phyloP scores from a whole-genome alignment of 345 rosid species.

The Corchorus capsularis region DNA sequence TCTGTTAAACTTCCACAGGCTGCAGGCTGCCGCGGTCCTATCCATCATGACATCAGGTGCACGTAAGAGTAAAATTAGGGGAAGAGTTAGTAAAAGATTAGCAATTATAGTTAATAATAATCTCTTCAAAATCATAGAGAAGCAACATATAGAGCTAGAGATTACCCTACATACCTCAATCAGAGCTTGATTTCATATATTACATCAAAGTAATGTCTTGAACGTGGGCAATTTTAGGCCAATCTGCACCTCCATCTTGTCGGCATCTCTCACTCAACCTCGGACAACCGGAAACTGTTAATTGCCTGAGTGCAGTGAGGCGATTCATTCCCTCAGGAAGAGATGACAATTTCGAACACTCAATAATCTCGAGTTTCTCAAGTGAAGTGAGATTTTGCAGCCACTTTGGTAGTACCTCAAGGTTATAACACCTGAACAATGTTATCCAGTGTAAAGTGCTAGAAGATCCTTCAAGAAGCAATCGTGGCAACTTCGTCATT shows the following conservation, averaged over 20 bases:
- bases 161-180: too few relatives aligned
- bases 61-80: too few relatives aligned
- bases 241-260: background rate
- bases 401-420: constrained; percentile 3
- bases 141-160: too few relatives aligned
- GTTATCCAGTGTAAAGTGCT: background rate
- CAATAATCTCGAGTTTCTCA: background rate
- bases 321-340: background rate
- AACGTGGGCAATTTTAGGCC: too few relatives aligned
- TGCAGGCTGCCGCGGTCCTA: too few relatives aligned
- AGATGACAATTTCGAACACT: background rate
- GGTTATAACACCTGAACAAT: background rate
- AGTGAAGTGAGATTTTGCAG: background rate
- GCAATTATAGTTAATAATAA: too few relatives aligned
- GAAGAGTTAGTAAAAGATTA: too few relatives aligned
- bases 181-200: too few relatives aligned
- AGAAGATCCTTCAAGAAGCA: constrained; percentile 11
- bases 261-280: background rate
- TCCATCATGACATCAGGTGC: too few relatives aligned
- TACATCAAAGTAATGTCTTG: too few relatives aligned
- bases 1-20: too few relatives aligned
- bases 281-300: background rate
- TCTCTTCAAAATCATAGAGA: too few relatives aligned
- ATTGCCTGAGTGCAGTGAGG: background rate
- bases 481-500: background rate